Conservation (phyloP, 192 early-diverging fungal genomes). For the Coemansia sp. region DNA sequence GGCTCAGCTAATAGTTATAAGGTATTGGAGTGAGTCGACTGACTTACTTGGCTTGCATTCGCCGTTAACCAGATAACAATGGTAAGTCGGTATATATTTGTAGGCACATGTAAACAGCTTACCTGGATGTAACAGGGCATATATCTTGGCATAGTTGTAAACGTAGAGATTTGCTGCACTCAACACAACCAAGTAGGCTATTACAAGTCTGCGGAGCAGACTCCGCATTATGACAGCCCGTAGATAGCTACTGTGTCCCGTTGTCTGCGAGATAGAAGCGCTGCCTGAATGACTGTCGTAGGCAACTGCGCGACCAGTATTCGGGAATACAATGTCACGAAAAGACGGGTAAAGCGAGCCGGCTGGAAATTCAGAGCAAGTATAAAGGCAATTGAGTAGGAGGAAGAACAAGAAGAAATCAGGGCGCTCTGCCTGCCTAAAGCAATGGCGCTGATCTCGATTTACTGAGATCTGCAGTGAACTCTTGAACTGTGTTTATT, state of each 20-base stretch:
- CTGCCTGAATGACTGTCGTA: neutral
- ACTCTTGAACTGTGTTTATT: neutral
- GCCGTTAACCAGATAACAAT: neutral
- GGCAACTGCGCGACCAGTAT: neutral
- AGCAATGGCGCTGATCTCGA: neutral
- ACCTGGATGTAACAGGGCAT: slow-evolving; percentile 21
- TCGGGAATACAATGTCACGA: neutral
- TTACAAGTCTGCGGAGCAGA: slow-evolving; percentile 10
- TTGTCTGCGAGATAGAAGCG: neutral
- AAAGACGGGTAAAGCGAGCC: neutral
- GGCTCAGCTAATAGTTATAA: neutral
- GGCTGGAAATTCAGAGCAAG: neutral
- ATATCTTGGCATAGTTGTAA: slow-evolving; percentile 41
- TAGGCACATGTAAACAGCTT: neutral
- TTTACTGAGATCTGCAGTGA: neutral
- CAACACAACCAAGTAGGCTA: slow-evolving; percentile 21
- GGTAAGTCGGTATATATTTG: neutral
- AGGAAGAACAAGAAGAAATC: neutral
- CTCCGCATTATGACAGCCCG: neutral
- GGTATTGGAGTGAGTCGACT: neutral
- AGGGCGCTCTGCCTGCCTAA: no score
- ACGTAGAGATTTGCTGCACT: slow-evolving; percentile 27
- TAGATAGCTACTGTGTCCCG: neutral
- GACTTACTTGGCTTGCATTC: neutral
- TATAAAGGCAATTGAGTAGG: no score